These are phyloP conservation scores for Penicillium taxi DNA, from an alignment of 495 filamentous ascomycete genomes.

Conservation along the genomic window DNA sequence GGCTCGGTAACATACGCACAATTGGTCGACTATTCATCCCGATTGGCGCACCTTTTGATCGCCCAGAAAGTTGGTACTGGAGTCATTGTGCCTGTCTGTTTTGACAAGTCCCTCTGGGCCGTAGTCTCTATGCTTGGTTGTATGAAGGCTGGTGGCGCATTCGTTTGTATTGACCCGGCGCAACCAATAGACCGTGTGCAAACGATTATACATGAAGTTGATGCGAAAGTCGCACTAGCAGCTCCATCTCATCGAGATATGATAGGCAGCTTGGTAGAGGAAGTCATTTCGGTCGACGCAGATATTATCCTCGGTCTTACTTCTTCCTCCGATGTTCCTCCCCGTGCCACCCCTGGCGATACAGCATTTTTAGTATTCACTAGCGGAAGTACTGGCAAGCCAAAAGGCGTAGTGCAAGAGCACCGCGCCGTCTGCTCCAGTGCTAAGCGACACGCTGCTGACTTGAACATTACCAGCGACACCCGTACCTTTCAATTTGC, in stretches of 20 bases:
- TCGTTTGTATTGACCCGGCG: neutral
- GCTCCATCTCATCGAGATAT: too few relatives aligned
- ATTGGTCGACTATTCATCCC: conserved; percentile 27
- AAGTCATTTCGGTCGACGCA: too few relatives aligned
- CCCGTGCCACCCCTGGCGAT: too few relatives aligned
- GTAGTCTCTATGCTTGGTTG: neutral
- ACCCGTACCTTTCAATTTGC: conserved; percentile 55
- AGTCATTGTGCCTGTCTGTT: neutral
- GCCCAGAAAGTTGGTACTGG: conserved; percentile 1
- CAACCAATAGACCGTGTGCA: neutral
- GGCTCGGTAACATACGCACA: conserved; percentile 44
- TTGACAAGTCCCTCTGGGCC: neutral
- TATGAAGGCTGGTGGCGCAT: neutral
- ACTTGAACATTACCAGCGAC: conserved; percentile 32
- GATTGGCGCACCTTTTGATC: conserved; percentile 19
- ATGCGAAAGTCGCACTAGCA: neutral
- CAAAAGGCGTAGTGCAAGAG: too few relatives aligned
- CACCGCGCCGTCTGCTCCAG: too few relatives aligned
- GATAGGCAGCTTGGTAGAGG: too few relatives aligned
- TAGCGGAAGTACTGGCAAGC: too few relatives aligned
- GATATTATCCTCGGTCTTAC: too few relatives aligned
- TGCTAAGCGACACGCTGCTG: too few relatives aligned
- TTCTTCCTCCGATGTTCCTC: too few relatives aligned
- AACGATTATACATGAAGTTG: neutral
- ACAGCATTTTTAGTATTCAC: too few relatives aligned